A percentile compares a stretch with the other conserved stretches of the same genome.
These are phyloP conservation scores for Kuraishia capsulata DNA, from an alignment of 805 yeast species.

Conservation along the genomic window DNA sequence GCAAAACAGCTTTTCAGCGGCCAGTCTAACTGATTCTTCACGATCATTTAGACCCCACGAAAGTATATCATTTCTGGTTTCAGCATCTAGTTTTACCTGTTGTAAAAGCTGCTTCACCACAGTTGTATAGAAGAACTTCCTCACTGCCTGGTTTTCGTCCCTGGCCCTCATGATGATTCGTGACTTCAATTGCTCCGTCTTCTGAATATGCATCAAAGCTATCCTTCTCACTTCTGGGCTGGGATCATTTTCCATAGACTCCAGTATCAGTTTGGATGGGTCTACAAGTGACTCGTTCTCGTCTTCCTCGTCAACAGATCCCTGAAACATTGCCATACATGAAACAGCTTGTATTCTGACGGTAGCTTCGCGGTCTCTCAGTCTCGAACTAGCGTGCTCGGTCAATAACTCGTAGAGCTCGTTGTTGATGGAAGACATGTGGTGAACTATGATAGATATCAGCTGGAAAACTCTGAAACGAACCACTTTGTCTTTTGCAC, in stretches of 20 bases:
- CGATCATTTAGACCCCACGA: constrained; percentile 86
- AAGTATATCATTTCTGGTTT: constrained; percentile 56
- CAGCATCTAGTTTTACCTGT: constrained; percentile 38
- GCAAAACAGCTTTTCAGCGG: constrained; percentile 65
- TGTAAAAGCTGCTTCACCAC: constrained; percentile 61
- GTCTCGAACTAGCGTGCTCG: constrained; percentile 50
- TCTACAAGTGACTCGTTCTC: constrained; percentile 15
- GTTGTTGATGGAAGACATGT: constrained; percentile 67
- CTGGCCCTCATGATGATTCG: constrained; percentile 72
- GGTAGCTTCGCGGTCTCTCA: constrained; percentile 65
- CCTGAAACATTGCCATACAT: constrained; percentile 71
- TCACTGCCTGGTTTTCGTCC: constrained; percentile 62
- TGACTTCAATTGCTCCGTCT: constrained; percentile 42
- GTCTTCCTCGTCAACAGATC: constrained; percentile 31
- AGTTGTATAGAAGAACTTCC: constrained; percentile 65
- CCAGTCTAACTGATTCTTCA: constrained; percentile 60
- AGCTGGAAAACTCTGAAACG: constrained; percentile 75
- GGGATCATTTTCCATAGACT: constrained; percentile 65
- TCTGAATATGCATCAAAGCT: constrained; percentile 62
- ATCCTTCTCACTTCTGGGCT: constrained; percentile 87
- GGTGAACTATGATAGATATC: constrained; percentile 60
- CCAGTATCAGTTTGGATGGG: constrained; percentile 24
- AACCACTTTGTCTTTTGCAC: constrained; percentile 67
- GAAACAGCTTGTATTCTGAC: constrained; percentile 82
- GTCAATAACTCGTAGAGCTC: constrained; percentile 57